phyloP scores from a whole-genome alignment of 2,329 filamentous ascomycete species.

The Aspergillus proliferans region DNA sequence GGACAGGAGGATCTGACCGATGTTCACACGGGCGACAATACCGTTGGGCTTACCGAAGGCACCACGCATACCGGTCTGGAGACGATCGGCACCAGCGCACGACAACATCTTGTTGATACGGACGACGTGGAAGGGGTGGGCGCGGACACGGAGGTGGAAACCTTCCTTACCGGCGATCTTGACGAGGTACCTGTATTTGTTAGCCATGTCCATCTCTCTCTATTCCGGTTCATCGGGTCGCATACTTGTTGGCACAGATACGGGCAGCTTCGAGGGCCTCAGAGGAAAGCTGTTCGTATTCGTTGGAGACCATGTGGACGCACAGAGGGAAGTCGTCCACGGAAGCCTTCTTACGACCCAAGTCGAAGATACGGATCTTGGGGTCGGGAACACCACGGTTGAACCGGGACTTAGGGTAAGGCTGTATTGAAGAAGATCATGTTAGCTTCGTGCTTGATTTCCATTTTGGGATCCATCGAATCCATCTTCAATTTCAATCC shows the following conservation, averaged over 20 bases:
- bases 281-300: conserved; percentile 99
- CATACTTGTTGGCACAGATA: conserved; percentile 99
- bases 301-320: conserved; percentile 99
- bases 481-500: not conserved
- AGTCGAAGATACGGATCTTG: conserved; percentile 94
- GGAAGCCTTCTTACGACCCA: conserved; percentile 95
- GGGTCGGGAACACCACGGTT: conserved; percentile 93
- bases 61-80: conserved; percentile 99
- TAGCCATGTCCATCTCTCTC: not conserved
- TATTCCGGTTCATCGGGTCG: not conserved
- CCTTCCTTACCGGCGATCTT: conserved; percentile 65
- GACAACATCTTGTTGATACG: conserved; percentile 99
- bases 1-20: conserved; percentile 97
- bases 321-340: conserved; percentile 99
- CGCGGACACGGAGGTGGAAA: conserved; percentile 68
- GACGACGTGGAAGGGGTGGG: conserved; percentile 99
- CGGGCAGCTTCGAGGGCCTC: conserved; percentile 99
- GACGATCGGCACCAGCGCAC: conserved; percentile 99
- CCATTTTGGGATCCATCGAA: conserved; percentile 3
- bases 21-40: conserved; percentile 98
- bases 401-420: conserved; percentile 99
- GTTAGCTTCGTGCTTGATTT: conserved; percentile 14
- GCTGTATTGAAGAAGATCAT: conserved; percentile 44
- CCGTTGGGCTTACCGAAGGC: conserved; percentile 99
- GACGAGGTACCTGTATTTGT: conserved; percentile 54